Percentiles rank a stretch among this genome's conserved stretches.
phyloP scores from a whole-genome alignment of 331 rosid species.

The Malus hybrid region DNA sequence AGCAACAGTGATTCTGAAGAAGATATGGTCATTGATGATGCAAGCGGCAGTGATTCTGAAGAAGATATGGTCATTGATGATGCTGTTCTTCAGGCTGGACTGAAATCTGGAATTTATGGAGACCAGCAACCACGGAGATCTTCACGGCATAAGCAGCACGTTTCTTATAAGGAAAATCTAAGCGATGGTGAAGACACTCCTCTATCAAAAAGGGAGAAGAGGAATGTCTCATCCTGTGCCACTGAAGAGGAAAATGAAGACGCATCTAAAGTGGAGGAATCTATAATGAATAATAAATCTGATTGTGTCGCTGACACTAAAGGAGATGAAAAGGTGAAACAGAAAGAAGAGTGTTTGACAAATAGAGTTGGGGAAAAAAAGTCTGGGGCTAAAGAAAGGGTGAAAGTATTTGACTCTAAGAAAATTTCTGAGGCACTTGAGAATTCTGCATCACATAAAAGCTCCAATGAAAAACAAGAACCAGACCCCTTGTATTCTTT shows the following conservation, averaged over 20 bases:
- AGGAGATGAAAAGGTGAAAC: slow-evolving; percentile 26
- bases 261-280: slow-evolving; percentile 28
- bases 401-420: slow-evolving; percentile 17
- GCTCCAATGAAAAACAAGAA: slow-evolving; percentile 11
- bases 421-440: slow-evolving; percentile 35
- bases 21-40: slow-evolving; percentile 34
- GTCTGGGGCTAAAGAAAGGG: background rate
- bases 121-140: slow-evolving; percentile 49
- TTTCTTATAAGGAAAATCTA: slow-evolving; percentile 60
- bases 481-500: slow-evolving; percentile 10
- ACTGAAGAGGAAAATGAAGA: slow-evolving; percentile 18
- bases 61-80: slow-evolving; percentile 31
- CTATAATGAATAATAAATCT: slow-evolving; percentile 25
- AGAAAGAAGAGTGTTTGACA: slow-evolving; percentile 23
- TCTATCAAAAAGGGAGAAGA: slow-evolving; percentile 33
- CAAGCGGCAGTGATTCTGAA: slow-evolving; percentile 34
- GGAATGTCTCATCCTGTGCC: slow-evolving; percentile 26
- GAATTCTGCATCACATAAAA: slow-evolving; percentile 5
- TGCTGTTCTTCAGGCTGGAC: slow-evolving; percentile 26
- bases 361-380: slow-evolving; percentile 17
- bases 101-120: slow-evolving; percentile 19
- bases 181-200: slow-evolving; percentile 37
- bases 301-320: slow-evolving; percentile 24
- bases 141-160: slow-evolving; percentile 41
- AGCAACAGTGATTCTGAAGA: slow-evolving; percentile 36